Evolutionary conservation across 441 rosid genomes (phyloP), one percentile per base, ranked within the genome.

Genomic region (Eutrema salsugineum): DNA sequence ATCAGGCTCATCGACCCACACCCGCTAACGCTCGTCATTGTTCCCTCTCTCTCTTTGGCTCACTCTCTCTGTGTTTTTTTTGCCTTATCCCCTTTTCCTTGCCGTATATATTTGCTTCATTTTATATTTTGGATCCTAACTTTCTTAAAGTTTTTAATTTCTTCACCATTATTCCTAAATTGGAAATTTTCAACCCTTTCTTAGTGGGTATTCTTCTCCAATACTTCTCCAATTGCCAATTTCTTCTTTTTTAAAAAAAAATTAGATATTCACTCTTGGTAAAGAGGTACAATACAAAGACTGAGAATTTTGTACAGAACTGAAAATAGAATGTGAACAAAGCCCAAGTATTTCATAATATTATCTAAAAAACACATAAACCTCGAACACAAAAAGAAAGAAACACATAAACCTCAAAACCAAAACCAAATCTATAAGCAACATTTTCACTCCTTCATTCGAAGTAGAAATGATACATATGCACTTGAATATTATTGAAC

Each of bases 1-100:
- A 78, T 48, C 15, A 73, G 50, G 5, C 75, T 73, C 64, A 68
- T 4, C 1, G 78, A 78, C 0, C 71, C 75, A 68, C 55, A 71
- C 20, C 80, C 80, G 68, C 64, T 75, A 50, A 66, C 49, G 68
- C 81, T 73, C 71, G 78, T 5, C 80, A 65, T 70, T 12, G 27
- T 0, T 56, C 39, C 5, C 48, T 11, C 32, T 12, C 39, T 40
- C 64, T 10, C 70, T 33, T 36, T 57, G 5, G 8, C 16, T 30
- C 53, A 3, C 35, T 51, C 35, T 27, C 36, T 30, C 39, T 28
- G 1, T 14, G 15, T 39, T 5, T 1, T 20, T 30, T 22, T 40
- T 42, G 72, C 79, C 75, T 76, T 76, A 76, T 76, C 79, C 9
- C 60, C 40, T 53, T 55, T 43, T 51, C 35, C 17, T 46, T 66